phyloP scores from a whole-genome alignment of 768 basidiomycete species.

The Phaeotremella fagi region DNA sequence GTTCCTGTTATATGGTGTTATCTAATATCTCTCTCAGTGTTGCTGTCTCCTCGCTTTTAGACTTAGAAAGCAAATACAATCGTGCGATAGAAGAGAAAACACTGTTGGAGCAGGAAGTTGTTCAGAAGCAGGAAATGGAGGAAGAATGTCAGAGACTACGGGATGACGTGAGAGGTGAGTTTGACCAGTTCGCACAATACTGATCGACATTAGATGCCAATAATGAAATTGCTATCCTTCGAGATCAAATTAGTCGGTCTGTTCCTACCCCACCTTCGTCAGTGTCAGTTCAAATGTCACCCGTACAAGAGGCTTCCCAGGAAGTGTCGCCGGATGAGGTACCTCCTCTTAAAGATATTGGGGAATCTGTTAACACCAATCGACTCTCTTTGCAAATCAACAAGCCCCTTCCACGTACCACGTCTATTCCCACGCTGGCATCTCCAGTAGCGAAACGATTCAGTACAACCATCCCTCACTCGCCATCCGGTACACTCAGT shows the following conservation, averaged over 20 bases:
- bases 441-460: conserved; percentile 17
- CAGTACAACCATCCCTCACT: conserved; percentile 12
- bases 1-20: too few species aligned
- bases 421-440: conserved; percentile 19
- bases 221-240: conserved; percentile 75
- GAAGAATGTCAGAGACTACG: conserved; percentile 85
- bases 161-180: conserved; percentile 84
- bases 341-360: background rate
- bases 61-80: conserved; percentile 79
- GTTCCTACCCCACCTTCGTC: conserved; percentile 33
- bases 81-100: conserved; percentile 94
- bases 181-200: too few species aligned
- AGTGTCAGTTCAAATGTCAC: conserved; percentile 26
- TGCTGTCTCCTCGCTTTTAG: conserved; percentile 48
- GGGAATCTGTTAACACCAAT: too few species aligned
- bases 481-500: conserved; percentile 22
- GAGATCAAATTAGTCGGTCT: conserved; percentile 59
- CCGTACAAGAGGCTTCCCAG: conserved; percentile 15
- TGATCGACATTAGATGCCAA: too few species aligned
- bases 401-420: conserved; percentile 5
- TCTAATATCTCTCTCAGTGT: conserved; percentile 40
- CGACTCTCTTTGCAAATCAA: background rate
- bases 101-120: conserved; percentile 86
- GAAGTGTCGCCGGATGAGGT: conserved; percentile 16
- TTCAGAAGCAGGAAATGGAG: conserved; percentile 83